phyloP scores from a whole-genome alignment of 2,329 filamentous ascomycete genomes.

The Clonostachys chloroleuca region DNA sequence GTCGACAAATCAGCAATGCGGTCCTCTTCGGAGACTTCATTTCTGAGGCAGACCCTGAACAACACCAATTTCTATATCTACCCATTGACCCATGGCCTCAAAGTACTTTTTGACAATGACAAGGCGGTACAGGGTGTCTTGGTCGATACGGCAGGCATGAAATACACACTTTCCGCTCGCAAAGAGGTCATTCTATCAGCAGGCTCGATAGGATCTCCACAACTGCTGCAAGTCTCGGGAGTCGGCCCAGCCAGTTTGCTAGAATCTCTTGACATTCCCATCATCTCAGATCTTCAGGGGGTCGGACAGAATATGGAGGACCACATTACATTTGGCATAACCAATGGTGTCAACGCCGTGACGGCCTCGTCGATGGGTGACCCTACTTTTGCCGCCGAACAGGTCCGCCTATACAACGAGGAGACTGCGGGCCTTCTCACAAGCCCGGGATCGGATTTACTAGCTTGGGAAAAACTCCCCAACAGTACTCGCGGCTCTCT shows the following conservation, averaged over 20 bases:
- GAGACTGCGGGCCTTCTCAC: constrained; percentile 1
- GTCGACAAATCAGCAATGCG: constrained; percentile 8
- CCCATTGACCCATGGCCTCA: constrained; percentile 29
- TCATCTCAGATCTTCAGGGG: constrained; percentile 51
- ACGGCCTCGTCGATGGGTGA: background rate
- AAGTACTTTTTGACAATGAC: constrained; percentile 33
- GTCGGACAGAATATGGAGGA: constrained; percentile 72
- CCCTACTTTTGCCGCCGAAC: background rate
- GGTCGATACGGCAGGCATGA: constrained; percentile 1
- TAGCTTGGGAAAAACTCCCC: constrained; percentile 2
- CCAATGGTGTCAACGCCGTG: constrained; percentile 17
- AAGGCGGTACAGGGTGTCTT: constrained; percentile 7
- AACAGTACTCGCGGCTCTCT: background rate
- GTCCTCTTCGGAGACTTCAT: constrained; percentile 10
- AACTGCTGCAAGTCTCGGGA: constrained; percentile 28
- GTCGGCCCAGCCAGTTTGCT: constrained; percentile 23
- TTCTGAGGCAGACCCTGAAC: constrained; percentile 19
- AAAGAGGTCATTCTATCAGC: constrained; percentile 3
- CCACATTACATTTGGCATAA: constrained; percentile 54
- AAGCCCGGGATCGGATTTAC: constrained; percentile 1
- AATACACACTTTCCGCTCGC: constrained; percentile 6
- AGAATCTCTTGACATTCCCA: constrained; percentile 33
- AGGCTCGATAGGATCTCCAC: constrained; percentile 26
- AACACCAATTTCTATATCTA: constrained; percentile 29
- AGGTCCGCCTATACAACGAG: background rate